Evolutionary conservation across 2,329 filamentous ascomycete genomes (phyloP).

Genomic region (Pseudogymnoascus sp.): DNA sequence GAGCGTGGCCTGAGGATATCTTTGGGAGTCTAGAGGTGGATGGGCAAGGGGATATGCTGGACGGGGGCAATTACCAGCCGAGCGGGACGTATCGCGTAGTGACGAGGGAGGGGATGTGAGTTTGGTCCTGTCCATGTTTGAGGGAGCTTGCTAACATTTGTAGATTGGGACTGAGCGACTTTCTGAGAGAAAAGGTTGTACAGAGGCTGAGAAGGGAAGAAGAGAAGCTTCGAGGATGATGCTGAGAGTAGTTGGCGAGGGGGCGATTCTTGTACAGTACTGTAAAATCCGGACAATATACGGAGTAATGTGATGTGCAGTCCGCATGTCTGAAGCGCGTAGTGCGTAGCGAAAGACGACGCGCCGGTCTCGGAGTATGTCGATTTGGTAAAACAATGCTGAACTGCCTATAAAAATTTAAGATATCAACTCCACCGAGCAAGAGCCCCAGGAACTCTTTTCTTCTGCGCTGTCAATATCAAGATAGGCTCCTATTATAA

Average conservation of each 20-base stretch:
- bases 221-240: conserved; percentile 21
- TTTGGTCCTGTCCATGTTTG: conserved; percentile 21
- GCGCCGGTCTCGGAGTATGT: conserved; percentile 3
- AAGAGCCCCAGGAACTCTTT: not conserved
- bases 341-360: not conserved
- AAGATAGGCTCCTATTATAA: not conserved
- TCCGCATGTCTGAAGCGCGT: not conserved
- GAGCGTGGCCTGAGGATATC: conserved; percentile 63
- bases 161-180: conserved; percentile 47
- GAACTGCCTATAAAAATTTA: not conserved
- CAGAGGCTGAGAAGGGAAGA: conserved; percentile 46
- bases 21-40: conserved; percentile 59
- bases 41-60: conserved; percentile 45
- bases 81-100: conserved; percentile 56
- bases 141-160: conserved; percentile 19
- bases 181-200: conserved; percentile 44
- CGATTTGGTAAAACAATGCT: not conserved
- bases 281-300: not conserved
- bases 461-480: not conserved
- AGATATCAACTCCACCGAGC: not conserved
- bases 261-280: not conserved
- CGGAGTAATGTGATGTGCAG: not conserved
- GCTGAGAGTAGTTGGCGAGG: not conserved
- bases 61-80: conserved; percentile 43
- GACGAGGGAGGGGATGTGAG: conserved; percentile 60